Base-by-base conservation (phyloP, 768 basidiomycete genomes). In the Rhodotorula taiwanensis region DNA sequence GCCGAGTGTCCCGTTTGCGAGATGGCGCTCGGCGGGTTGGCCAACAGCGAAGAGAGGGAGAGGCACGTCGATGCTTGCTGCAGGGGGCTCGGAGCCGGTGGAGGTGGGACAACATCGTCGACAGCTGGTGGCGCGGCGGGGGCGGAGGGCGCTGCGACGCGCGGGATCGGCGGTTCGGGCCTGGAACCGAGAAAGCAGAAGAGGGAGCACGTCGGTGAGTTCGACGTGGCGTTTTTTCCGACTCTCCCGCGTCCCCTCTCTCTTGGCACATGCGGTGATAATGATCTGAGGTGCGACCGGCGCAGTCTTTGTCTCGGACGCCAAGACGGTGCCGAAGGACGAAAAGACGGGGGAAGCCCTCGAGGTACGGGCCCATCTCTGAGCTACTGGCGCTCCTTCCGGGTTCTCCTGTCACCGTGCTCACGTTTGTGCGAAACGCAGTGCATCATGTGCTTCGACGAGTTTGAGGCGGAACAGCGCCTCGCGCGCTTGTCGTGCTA, bases 61-160 rank as follows among this genome's bases (percentile, higher is more conserved):
- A 47, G 27, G 52, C 64, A 65, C 39, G 64, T 65, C 6, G 58
- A 59, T 43, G 63, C 50, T 4, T 64, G 63, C 21, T 64, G 63
- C 27, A 31, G 18, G 25, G 58, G 39, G 23, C 5, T 55, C 13
- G 28, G 33, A 31, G 41, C 36, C 10, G 36, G 36, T 16, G 36
- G 36, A 39, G 36, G 36, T 16, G n/a, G n/a, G n/a, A n/a, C n/a
- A n/a, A n/a, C n/a, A n/a, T n/a, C n/a, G n/a, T n/a, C n/a, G n/a
- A n/a, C n/a, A n/a, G n/a, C n/a, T n/a, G n/a, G n/a, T n/a, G 36
- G 36, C 36, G 36, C 36, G 53, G 10, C n/a, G 25, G 39, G 41
- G 41, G 25, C 36, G 13, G 43, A 44, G 50, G 14, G 53, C 14
- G n/a, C 41, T 15, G 43, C 20, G 39, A 21, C 30, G 15, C 30